A percentile compares a stretch with the other conserved stretches of the same genome.
Evolutionary conservation across 805 yeast species (phyloP).

Genomic region (Lachancea kluyveri): DNA sequence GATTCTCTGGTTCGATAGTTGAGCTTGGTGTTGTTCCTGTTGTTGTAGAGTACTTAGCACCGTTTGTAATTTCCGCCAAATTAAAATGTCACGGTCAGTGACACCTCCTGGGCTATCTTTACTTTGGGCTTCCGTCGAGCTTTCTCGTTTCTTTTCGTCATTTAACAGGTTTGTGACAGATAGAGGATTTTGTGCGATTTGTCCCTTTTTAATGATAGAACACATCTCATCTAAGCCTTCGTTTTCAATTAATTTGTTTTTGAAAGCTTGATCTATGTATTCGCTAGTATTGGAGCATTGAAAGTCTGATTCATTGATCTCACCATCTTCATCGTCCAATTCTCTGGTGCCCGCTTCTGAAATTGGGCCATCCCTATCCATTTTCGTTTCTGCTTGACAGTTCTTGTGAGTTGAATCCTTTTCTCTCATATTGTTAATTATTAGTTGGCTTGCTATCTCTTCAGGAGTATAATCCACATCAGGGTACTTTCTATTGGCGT

Average conservation of each 20-base stretch:
- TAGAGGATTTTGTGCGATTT: conserved; percentile 7
- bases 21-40: conserved; percentile 8
- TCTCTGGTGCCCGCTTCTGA: conserved; percentile 14
- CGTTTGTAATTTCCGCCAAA: conserved; percentile 12
- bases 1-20: conserved; percentile 5
- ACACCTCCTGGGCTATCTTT: background rate
- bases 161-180: conserved; percentile 9
- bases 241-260: conserved; percentile 30
- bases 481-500: conserved; percentile 6
- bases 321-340: conserved; percentile 6
- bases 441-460: conserved; percentile 10
- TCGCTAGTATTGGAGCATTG: conserved; percentile 5
- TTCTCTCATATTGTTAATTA: conserved; percentile 5
- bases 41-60: conserved; percentile 11
- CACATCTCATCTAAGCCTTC: conserved; percentile 35
- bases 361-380: conserved; percentile 15
- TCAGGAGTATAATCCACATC: conserved; percentile 10
- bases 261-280: conserved; percentile 25
- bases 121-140: conserved; percentile 1
- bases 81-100: conserved; percentile 8
- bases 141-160: conserved; percentile 7
- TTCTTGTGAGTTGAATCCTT: conserved; percentile 11
- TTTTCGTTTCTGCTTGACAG: conserved; percentile 6
- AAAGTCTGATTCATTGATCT: conserved; percentile 5
- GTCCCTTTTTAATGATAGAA: conserved; percentile 7